Percentiles rank a stretch among this genome's conserved stretches.
Conservation (phyloP, 306 rosid genomes). For the Crotalaria pallida region DNA sequence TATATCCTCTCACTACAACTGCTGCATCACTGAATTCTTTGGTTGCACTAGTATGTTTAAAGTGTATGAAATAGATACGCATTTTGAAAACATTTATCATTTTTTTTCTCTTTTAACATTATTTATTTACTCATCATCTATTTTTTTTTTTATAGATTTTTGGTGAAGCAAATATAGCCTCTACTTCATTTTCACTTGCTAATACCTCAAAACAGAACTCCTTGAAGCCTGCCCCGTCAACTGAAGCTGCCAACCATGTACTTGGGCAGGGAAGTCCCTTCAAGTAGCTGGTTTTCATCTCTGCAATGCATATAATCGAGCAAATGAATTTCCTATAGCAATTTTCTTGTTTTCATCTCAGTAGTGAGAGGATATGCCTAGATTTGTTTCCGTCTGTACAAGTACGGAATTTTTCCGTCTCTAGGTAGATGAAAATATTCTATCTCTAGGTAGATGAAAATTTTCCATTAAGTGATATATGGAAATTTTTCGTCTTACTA, state of each 20-base stretch:
- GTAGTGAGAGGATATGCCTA: no score
- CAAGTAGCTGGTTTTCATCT: constrained; percentile 89
- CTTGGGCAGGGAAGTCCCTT: constrained; percentile 57
- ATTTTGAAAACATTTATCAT: no score
- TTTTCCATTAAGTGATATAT: no score
- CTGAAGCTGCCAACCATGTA: constrained; percentile 51
- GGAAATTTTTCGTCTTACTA: no score
- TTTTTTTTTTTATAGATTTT: no score
- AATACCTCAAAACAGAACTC: constrained; percentile 56
- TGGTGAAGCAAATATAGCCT: constrained; percentile 49
- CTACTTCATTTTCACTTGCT: constrained; percentile 51
- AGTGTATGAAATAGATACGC: background rate
- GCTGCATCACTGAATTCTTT: background rate
- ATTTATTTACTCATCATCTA: no score
- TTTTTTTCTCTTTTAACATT: constrained; percentile 19
- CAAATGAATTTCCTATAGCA: constrained; percentile 65
- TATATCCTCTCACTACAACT: background rate
- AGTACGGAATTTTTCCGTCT: no score
- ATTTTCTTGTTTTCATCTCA: constrained; percentile 19
- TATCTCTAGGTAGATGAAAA: no score
- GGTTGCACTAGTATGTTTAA: background rate
- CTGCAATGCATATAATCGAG: constrained; percentile 70
- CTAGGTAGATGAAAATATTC: no score
- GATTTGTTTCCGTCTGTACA: no score
- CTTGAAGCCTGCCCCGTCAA: constrained; percentile 45